Conservation (phyloP, 2,329 filamentous ascomycete genomes). For the Cladorrhinum sp. region DNA sequence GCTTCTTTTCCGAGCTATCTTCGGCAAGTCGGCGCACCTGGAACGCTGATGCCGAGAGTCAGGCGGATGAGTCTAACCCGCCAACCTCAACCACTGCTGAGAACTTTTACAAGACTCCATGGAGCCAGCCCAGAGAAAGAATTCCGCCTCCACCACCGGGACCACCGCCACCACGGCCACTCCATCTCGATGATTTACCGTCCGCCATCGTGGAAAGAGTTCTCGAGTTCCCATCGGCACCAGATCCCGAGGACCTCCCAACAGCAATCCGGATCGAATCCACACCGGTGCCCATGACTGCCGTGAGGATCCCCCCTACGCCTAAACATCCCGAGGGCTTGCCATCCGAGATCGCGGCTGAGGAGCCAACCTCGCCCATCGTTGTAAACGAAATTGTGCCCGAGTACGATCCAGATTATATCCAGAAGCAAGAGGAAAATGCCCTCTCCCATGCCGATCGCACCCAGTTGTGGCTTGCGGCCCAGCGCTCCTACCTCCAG, state of each 20-base stretch:
- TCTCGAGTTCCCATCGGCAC: constrained; percentile 55
- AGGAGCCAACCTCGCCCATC: constrained; percentile 40
- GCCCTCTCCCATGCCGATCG: constrained; percentile 75
- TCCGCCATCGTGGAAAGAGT: constrained; percentile 58
- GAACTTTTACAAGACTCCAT: constrained; percentile 84
- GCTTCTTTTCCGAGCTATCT: constrained; percentile 85
- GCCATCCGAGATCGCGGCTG: constrained; percentile 29
- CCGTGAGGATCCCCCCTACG: constrained; percentile 25
- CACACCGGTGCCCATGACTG: constrained; percentile 39
- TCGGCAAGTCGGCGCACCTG: constrained; percentile 76
- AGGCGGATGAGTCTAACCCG: constrained; percentile 51
- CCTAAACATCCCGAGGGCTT: constrained; percentile 25
- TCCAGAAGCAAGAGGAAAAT: constrained; percentile 66
- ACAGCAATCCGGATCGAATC: constrained; percentile 50
- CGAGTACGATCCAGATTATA: constrained; percentile 74
- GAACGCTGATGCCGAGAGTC: constrained; percentile 62
- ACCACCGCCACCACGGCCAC: constrained; percentile 37
- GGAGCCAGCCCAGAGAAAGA: constrained; percentile 47
- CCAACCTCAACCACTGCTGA: constrained; percentile 91
- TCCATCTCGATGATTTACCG: constrained; percentile 42
- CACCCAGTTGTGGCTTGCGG: constrained; percentile 80
- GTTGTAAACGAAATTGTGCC: constrained; percentile 61
- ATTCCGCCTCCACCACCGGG: constrained; percentile 36
- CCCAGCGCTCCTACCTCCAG: constrained; percentile 74
- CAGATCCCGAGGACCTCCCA: constrained; percentile 59